Evolutionary conservation across 2,329 filamentous ascomycete species (phyloP), one percentile per base, ranked within the genome.

Genomic region (Colletotrichum sp.): DNA sequence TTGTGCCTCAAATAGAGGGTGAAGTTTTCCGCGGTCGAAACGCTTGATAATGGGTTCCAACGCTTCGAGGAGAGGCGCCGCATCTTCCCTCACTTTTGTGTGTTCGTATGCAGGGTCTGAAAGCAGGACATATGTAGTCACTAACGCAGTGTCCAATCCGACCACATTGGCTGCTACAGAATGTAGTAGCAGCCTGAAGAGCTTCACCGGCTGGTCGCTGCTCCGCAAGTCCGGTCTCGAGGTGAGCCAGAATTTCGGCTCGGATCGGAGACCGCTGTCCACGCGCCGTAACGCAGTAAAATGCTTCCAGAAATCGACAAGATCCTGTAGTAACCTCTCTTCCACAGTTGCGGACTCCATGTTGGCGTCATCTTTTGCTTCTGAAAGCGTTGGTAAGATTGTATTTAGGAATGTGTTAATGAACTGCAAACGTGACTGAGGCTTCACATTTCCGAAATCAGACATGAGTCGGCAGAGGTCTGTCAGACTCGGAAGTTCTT

Each of bases 301-400:
- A 71, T 85, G 83, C 78, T 82, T 82, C 85, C 85, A 86, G 69
- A 86, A 72, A 15, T 80, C 79, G 34, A 85, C 52, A 6, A 86
- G 78, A 75, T 86, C 83, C 0, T 79, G 69, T 55, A 82, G 64
- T 22, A 73, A 27, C 9, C 30, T 34, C 13, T 72, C 69, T 8
- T 78, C 62, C 6, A 71, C 67, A n/a, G 27, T 32, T 32, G 29
- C 19, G n/a, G 32, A 27, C 66, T 19, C 13, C 36, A 9, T 34
- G 36, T 8, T 63, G 22, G 25, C 16, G 15, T 8, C 22, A 8
- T 27, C 32, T 12, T 39, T 44, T 34, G 32, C 32, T 64, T 66
- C 61, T 7, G 39, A n/a, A 22, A 12, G 39, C 29, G 27, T 62
- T 59, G 59, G 34, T 12, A 70, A 27, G 30, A 75, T 75, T 22